Percentiles rank a stretch among this genome's conserved stretches.
Evolutionary conservation across 2,329 filamentous ascomycete species (phyloP).

Genomic region (Botryosphaeria agaves): DNA sequence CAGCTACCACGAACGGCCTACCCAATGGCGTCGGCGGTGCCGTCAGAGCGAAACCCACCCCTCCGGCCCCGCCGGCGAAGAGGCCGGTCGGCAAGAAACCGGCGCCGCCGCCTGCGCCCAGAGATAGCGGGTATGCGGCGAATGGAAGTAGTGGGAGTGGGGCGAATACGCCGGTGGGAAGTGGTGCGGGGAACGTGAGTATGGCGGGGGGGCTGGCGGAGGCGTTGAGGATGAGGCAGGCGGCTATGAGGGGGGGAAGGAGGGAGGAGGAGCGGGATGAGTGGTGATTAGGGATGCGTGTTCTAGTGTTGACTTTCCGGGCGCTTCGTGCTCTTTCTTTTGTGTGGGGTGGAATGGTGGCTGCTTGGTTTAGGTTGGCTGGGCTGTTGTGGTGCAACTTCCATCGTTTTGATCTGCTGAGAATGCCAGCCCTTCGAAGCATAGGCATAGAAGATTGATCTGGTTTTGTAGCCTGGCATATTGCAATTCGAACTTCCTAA

Average conservation of each 20-base stretch:
- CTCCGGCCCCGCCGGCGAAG: constrained; percentile 65
- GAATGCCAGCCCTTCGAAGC: no score
- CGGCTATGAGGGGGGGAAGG: constrained; percentile 29
- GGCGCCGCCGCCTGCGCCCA: constrained; percentile 43
- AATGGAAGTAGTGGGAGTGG: constrained; percentile 20
- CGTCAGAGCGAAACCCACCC: constrained; percentile 46
- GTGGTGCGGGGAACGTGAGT: constrained; percentile 18
- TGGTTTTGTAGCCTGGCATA: no score
- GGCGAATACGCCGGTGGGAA: constrained; percentile 16
- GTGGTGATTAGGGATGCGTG: constrained; percentile 10
- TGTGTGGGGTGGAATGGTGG: no score
- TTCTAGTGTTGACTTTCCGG: background rate
- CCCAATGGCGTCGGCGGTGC: constrained; percentile 20
- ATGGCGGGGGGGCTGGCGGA: constrained; percentile 33
- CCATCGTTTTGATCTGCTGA: no score
- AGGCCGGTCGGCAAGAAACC: constrained; percentile 62
- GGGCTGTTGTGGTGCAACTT: no score
- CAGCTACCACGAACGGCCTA: constrained; percentile 20
- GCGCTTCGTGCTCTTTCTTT: background rate
- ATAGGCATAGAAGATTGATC: no score
- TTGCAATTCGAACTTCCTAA: no score
- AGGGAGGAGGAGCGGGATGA: constrained; percentile 20
- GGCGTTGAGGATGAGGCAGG: constrained; percentile 29
- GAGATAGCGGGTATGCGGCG: constrained; percentile 44
- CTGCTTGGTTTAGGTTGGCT: no score